Percentiles rank a stretch among this genome's conserved stretches.
These are phyloP conservation scores for Tricholoma matsutake DNA, from an alignment of 768 basidiomycete genomes.

Conservation along the genomic window DNA sequence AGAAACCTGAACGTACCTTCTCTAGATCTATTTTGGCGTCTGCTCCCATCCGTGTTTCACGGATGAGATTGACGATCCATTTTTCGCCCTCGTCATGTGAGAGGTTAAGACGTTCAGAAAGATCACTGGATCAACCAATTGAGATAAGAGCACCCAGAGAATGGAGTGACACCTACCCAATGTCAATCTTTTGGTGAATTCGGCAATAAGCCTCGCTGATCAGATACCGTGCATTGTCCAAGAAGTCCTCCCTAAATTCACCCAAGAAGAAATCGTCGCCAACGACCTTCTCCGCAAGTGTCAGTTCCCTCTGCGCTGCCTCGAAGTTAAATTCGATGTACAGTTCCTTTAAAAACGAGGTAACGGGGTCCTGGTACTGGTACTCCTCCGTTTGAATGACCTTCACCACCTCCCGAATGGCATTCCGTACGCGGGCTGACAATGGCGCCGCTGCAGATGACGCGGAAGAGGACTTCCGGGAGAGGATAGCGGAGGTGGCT, in stretches of 20 bases:
- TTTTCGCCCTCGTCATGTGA: constrained; percentile 96
- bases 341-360: constrained; percentile 88
- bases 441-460: constrained; percentile 39
- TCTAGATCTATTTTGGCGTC: constrained; percentile 98
- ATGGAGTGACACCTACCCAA: constrained; percentile 49
- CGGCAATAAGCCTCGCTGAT: constrained; percentile 97
- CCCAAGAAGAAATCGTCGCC: constrained; percentile 92
- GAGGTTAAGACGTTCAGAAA: constrained; percentile 90
- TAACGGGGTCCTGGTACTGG: constrained; percentile 83
- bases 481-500: constrained; percentile 88
- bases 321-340: constrained; percentile 97
- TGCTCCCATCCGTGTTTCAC: constrained; percentile 94
- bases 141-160: not conserved
- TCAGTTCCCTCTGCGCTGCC: constrained; percentile 82
- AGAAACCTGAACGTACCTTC: constrained; percentile 51
- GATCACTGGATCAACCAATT: constrained; percentile 51
- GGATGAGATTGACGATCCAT: constrained; percentile 99
- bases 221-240: constrained; percentile 94
- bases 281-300: constrained; percentile 76
- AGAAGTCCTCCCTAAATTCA: constrained; percentile 88
- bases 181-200: constrained; percentile 92
- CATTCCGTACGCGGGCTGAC: constrained; percentile 77
- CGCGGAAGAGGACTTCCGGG: constrained; percentile 68
- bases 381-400: constrained; percentile 70
- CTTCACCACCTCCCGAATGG: constrained; percentile 53